Evolutionary conservation across 805 yeast genomes (phyloP), one percentile per base, ranked within the genome.

Genomic region (Yarrowia sp.): DNA sequence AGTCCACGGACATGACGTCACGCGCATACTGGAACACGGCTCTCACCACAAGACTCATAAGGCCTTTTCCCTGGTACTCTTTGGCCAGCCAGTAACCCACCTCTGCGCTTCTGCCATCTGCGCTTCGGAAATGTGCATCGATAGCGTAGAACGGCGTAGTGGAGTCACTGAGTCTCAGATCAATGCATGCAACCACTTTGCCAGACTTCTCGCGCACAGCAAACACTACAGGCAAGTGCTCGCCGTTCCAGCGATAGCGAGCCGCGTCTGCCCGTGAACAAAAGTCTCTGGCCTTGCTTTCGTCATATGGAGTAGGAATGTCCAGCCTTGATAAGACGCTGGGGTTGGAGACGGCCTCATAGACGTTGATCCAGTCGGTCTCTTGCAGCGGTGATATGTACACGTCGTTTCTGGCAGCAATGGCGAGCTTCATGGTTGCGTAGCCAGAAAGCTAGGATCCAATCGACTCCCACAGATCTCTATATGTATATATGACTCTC

Each of bases 11-110:
- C 56, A 48, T 22, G 26, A 48, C 56, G 46, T 48, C 55, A 22
- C 48, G 67, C 10, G 67, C 67, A 9, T 63, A 63, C 10, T n/a
- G 9, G 22, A 48, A 38, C 26, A 48, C 41, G 8, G 40, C 36
- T 19, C n/a, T 10, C 4, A 48, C 67, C 14, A 48, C 45, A 2
- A 5, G 14, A 5, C 40, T 14, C 67, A 63, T 63, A 11, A 63
- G 38, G 1, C 56, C 56, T 5, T 8, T 14, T 3, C 67, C 67
- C 32, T 41, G 55, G 32, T 63, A 63, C 5, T 22, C 38, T 7
- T n/a, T 9, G n/a, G 55, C 67, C 38, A 63, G 26, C 67, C 67
- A 63, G 40, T 63, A 63, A 0, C 67, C 67, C 16, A 63, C 67
- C 48, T 63, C 67, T 8, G 42, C 50, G 15, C 52, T 48, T 1